A percentile compares a stretch with the other conserved stretches of the same genome.
Evolutionary conservation across 2,329 filamentous ascomycete genomes (phyloP).

Genomic region (Pseudopithomyces maydicus): DNA sequence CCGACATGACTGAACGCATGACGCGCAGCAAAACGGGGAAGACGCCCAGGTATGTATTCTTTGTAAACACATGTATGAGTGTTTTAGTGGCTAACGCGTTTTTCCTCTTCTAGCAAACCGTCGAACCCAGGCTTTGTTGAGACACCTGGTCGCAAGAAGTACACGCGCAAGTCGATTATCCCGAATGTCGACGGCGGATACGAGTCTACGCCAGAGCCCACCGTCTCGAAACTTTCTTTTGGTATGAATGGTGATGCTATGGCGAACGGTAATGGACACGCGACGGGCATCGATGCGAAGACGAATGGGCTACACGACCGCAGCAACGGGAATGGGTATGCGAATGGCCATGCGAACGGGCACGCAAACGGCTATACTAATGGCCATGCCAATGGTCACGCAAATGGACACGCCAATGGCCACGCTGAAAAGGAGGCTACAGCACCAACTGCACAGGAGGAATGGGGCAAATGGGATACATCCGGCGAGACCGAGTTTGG

Average conservation of each 20-base stretch:
- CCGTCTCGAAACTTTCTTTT: constrained; percentile 19
- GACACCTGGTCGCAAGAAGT: constrained; percentile 52
- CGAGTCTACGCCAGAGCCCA: constrained; percentile 44
- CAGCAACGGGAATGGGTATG: constrained; percentile 10
- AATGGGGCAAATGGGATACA: constrained; percentile 43
- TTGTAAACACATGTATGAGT: background rate
- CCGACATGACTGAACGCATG: constrained; percentile 45
- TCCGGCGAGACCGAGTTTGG: constrained; percentile 78
- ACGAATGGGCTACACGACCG: constrained; percentile 18
- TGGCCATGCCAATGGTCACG: constrained; percentile 38
- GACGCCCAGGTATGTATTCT: constrained; percentile 50
- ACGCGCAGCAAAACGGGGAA: constrained; percentile 56
- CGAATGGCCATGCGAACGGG: constrained; percentile 34
- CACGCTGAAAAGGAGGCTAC: constrained; percentile 18
- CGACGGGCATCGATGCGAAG: constrained; percentile 11
- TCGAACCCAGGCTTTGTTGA: constrained; percentile 54
- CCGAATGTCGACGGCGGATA: constrained; percentile 28
- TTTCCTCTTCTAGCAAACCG: constrained; percentile 49
- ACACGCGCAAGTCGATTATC: constrained; percentile 50
- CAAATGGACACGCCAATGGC: constrained; percentile 30
- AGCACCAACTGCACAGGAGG: constrained; percentile 43
- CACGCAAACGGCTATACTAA: constrained; percentile 26
- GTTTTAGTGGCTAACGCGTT: constrained; percentile 28
- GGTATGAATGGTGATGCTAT: constrained; percentile 8
- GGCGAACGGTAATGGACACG: background rate